A percentile compares a stretch with the other conserved stretches of the same genome.
These are phyloP conservation scores for Verticillium longisporum DNA, from an alignment of 2,329 filamentous ascomycete species.

Conservation along the genomic window DNA sequence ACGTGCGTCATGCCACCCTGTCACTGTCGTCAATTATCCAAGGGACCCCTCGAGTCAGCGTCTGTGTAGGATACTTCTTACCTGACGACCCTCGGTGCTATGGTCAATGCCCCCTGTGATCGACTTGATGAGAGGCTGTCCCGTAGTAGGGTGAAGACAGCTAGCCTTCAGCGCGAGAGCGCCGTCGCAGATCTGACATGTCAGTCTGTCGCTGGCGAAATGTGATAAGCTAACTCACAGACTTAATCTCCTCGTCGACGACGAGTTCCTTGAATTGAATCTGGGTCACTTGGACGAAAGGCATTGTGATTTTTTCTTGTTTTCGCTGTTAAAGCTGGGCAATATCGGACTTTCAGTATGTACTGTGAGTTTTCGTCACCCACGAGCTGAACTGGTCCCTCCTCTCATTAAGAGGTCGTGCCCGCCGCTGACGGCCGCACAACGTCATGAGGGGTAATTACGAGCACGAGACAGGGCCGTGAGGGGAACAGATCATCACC, in stretches of 20 bases:
- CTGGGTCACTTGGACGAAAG: slow-evolving; percentile 61
- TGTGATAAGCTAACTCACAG: slow-evolving; percentile 33
- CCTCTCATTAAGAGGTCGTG: neutral
- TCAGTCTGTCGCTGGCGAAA: neutral
- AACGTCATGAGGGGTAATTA: neutral
- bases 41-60: no score
- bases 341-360: no score
- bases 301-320: slow-evolving; percentile 33
- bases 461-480: neutral
- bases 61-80: slow-evolving; percentile 20
- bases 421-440: neutral
- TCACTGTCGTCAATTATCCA: neutral
- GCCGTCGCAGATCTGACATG: slow-evolving; percentile 19
- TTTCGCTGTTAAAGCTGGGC: neutral
- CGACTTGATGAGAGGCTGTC: slow-evolving; percentile 53
- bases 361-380: neutral
- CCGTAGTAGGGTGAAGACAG: slow-evolving; percentile 54
- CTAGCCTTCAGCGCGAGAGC: slow-evolving; percentile 45
- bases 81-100: slow-evolving; percentile 53
- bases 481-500: neutral
- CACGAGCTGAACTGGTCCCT: neutral
- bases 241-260: slow-evolving; percentile 41
- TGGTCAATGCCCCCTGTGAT: slow-evolving; percentile 55
- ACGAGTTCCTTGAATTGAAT: slow-evolving; percentile 55
- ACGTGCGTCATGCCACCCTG: slow-evolving; percentile 61